Base-by-base conservation (phyloP, 1,284 basidiomycete species). In the Testicularia cyperi region DNA sequence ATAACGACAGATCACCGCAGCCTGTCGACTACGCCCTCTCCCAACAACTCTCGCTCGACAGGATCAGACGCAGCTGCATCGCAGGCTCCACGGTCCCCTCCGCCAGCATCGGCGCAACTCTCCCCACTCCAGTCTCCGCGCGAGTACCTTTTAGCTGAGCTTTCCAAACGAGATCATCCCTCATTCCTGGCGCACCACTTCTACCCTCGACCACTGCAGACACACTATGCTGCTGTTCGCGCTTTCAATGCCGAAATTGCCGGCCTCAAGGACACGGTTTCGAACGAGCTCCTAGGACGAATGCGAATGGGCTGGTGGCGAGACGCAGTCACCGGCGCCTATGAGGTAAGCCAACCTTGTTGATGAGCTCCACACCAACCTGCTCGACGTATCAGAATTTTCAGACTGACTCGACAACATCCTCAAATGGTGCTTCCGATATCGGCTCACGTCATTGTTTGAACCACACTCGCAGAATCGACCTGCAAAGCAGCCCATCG, bases 241-340 rank as follows among this genome's bases (percentile, higher is more conserved):
- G 60, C 67, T 12, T 69, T 76, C 53, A 68, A 74, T 30, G 54
- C 65, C 26, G 74, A 76, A 42, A 48, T 72, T 9, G 69, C 72
- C 9, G 51, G 58, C 2, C 48, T 76, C 20, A 68, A 68, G 32
- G 70, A 74, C 28, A 60, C 38, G 9, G 68, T 76, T 4, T 67
- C 63, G n/a, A 70, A 68, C 38, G 72, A 75, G 47, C 55, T 74
- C 10, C 53, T 76, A 1, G 74, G 72, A 4, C 47, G 71, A 12
- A 70, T 76, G 51, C 42, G 73, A 10, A 65, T 72, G 53, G 69
- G 68, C 0, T 76, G 72, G 72, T 76, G 74, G 74, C 32, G 73
- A 19, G 74, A 76, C 32, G 73, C 74, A 0, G 51, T 75, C 2
- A 38, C 45, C 10, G 63, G 65, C 2, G 58, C 70, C 2, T 72